A percentile compares a stretch with the other conserved stretches of the same genome.
Evolutionary conservation across 2,329 filamentous ascomycete species (phyloP).

Genomic region (Aspergillus sp.): DNA sequence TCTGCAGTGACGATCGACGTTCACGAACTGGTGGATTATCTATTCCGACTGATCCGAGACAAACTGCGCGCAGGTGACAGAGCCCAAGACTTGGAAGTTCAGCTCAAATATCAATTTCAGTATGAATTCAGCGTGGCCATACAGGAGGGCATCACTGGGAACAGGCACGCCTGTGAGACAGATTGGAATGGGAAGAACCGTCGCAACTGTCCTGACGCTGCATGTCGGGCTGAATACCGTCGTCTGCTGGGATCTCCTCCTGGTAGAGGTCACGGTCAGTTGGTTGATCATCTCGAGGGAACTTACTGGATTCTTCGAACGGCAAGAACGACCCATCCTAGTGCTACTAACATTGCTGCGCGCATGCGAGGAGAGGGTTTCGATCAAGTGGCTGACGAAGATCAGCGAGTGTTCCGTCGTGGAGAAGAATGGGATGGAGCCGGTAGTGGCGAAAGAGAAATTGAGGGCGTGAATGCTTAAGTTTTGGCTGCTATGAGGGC

Average conservation of each 20-base stretch:
- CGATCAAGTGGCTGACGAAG: constrained; percentile 22
- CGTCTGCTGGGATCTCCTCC: constrained; percentile 17
- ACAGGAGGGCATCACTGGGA: constrained; percentile 13
- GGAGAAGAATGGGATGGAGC: constrained; percentile 36
- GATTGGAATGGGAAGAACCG: constrained; percentile 32
- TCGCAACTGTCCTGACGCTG: constrained; percentile 25
- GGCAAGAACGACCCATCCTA: constrained; percentile 31
- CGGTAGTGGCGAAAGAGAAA: constrained; percentile 30
- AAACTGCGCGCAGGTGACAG: constrained; percentile 19
- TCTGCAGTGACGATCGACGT: constrained; percentile 27
- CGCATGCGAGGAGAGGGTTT: constrained; percentile 31
- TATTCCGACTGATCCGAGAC: constrained; percentile 38
- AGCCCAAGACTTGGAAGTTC: constrained; percentile 16
- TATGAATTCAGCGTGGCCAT: constrained; percentile 24
- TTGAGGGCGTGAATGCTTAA: constrained; percentile 26
- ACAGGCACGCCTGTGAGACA: constrained; percentile 31
- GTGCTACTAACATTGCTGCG: constrained; percentile 16
- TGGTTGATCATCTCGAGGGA: constrained; percentile 25
- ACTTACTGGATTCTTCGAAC: constrained; percentile 33
- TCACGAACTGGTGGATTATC: constrained; percentile 25
- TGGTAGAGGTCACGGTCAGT: constrained; percentile 15
- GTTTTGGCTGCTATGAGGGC: not conserved
- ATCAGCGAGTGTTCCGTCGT: constrained; percentile 28
- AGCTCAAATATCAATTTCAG: constrained; percentile 25
- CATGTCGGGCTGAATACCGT: constrained; percentile 25